Conservation (phyloP, 768 basidiomycete genomes). For the Russula dissimulans region DNA sequence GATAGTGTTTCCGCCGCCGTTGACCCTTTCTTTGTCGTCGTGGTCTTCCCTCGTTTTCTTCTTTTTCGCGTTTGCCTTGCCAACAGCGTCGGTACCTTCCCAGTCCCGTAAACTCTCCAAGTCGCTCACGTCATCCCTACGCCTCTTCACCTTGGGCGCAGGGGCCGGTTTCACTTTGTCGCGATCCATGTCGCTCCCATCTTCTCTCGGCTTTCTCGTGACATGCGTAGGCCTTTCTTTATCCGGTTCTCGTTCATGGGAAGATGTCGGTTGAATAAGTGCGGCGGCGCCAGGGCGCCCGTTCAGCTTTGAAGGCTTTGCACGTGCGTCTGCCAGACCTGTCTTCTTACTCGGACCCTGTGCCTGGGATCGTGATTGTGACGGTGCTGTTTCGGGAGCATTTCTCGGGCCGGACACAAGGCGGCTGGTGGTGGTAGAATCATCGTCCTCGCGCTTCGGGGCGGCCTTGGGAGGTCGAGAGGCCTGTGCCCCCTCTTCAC, state of each 20-base stretch:
- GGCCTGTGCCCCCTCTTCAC: neutral
- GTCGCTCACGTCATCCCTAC: slow-evolving; percentile 16
- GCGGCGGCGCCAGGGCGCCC: slow-evolving; percentile 30
- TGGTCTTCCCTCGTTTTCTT: slow-evolving; percentile 23
- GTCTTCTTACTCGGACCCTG: slow-evolving; percentile 21
- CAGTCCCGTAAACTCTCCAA: slow-evolving; percentile 20
- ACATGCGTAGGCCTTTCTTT: neutral
- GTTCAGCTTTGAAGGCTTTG: slow-evolving; percentile 24
- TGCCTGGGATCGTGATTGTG: slow-evolving; percentile 17
- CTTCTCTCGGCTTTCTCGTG: slow-evolving; percentile 9
- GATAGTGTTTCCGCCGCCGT: neutral
- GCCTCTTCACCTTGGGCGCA: slow-evolving; percentile 2
- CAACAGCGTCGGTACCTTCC: slow-evolving; percentile 11
- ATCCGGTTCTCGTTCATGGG: slow-evolving; percentile 16
- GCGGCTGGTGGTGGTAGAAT: slow-evolving; percentile 7
- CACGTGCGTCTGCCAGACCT: slow-evolving; percentile 25
- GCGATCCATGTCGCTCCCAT: slow-evolving; percentile 12
- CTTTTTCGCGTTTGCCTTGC: slow-evolving; percentile 17
- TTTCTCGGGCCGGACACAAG: slow-evolving; percentile 18
- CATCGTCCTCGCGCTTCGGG: slow-evolving; percentile 20
- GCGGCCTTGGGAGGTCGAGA: slow-evolving; percentile 3
- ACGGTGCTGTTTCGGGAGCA: slow-evolving; percentile 1
- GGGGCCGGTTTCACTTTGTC: neutral
- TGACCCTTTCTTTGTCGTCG: slow-evolving; percentile 20
- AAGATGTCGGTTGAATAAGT: slow-evolving; percentile 22